A percentile compares a stretch with the other conserved stretches of the same genome.
Conservation (phyloP, 768 basidiomycete genomes). For the Termitomyces sp. region DNA sequence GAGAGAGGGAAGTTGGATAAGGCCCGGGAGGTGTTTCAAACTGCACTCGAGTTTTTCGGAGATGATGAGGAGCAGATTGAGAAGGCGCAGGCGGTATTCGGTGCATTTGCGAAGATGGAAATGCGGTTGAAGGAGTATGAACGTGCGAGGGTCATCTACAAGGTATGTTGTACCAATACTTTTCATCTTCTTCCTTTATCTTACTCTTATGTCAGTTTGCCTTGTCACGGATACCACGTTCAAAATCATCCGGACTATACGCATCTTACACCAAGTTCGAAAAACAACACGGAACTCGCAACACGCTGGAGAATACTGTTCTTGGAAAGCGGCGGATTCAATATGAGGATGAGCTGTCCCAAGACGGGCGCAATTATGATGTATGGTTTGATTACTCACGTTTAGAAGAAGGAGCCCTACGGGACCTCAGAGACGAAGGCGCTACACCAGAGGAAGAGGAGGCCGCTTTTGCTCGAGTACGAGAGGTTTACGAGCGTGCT, state of each 20-base stretch:
- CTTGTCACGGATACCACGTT: conserved; percentile 85
- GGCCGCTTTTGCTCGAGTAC: conserved; percentile 56
- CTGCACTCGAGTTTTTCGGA: conserved; percentile 84
- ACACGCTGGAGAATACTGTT: conserved; percentile 88
- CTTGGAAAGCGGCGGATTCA: conserved; percentile 97
- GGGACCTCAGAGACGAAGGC: conserved; percentile 72
- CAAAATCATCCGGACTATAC: conserved; percentile 85
- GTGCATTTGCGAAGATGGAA: conserved; percentile 96
- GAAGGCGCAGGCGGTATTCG: conserved; percentile 93
- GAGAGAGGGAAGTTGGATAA: conserved; percentile 70
- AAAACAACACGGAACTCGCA: conserved; percentile 91
- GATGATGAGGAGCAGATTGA: conserved; percentile 91
- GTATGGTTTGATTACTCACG: conserved; percentile 97
- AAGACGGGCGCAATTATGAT: conserved; percentile 94
- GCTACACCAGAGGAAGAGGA: conserved; percentile 67
- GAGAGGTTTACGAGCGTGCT: conserved; percentile 94
- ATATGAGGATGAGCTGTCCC: conserved; percentile 92
- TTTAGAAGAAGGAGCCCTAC: conserved; percentile 84
- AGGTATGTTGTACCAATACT: conserved; percentile 43
- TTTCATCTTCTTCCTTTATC: not conserved
- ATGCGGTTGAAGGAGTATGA: conserved; percentile 94
- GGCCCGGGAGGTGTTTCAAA: conserved; percentile 85
- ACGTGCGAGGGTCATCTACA: conserved; percentile 94
- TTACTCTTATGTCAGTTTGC: conserved; percentile 65
- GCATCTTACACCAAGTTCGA: conserved; percentile 96